Evolutionary conservation across 805 yeast species (phyloP).

Genomic region (Kodamaea hsintzibuensis): DNA sequence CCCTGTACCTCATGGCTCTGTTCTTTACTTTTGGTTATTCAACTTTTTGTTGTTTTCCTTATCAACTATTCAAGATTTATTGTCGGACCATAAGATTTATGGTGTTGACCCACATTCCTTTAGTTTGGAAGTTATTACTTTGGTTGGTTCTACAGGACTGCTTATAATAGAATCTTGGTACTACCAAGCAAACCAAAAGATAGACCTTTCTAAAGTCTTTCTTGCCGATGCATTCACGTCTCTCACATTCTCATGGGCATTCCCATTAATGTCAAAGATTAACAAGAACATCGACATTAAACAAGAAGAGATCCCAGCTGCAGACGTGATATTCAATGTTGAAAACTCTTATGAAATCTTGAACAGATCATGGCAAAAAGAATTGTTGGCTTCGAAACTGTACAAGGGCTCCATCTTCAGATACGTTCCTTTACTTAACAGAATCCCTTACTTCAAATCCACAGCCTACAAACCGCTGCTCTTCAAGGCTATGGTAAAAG

Average conservation of each 20-base stretch:
- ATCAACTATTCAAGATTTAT: constrained; percentile 19
- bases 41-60: constrained; percentile 12
- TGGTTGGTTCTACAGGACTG: constrained; percentile 13
- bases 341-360: constrained; percentile 1
- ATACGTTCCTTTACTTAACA: not conserved
- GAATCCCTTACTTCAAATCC: not conserved
- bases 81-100: constrained; percentile 19
- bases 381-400: not conserved
- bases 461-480: constrained; percentile 1
- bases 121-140: constrained; percentile 7
- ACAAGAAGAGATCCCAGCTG: constrained; percentile 17
- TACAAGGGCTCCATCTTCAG: not conserved
- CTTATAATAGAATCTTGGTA: constrained; percentile 18
- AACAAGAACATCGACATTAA: constrained; percentile 22
- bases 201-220: constrained; percentile 19
- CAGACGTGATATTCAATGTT: not conserved
- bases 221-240: constrained; percentile 21
- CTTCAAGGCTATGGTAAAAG: not conserved
- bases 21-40: constrained; percentile 24
- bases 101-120: not conserved
- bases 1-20: constrained; percentile 21
- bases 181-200: constrained; percentile 18
- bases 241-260: constrained; percentile 28
- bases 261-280: constrained; percentile 26
- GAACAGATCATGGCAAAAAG: not conserved